Evolutionary conservation across 805 yeast species (phyloP).

Genomic region (Hanseniaspora meyeri): DNA sequence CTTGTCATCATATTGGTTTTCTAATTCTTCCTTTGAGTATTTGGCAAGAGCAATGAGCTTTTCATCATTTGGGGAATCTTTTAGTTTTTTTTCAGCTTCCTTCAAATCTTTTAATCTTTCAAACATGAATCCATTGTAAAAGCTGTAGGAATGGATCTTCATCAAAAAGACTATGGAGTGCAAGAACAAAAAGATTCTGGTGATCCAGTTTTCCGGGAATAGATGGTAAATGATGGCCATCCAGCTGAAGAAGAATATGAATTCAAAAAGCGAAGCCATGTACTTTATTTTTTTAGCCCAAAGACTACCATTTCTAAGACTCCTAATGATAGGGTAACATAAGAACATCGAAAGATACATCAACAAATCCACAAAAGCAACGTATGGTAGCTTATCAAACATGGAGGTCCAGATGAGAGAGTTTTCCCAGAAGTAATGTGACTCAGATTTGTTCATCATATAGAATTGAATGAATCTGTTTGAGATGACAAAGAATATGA

Average conservation of each 20-base stretch:
- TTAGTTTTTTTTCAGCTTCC: constrained; percentile 19
- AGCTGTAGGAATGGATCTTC: constrained; percentile 92
- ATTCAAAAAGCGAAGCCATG: constrained; percentile 47
- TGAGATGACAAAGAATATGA: constrained; percentile 42
- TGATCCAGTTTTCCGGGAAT: constrained; percentile 69
- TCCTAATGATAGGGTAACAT: constrained; percentile 44
- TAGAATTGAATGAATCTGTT: constrained; percentile 45
- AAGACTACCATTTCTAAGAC: constrained; percentile 34
- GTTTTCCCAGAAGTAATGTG: constrained; percentile 21
- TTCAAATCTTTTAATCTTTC: constrained; percentile 30
- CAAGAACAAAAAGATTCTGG: constrained; percentile 66
- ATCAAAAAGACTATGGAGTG: constrained; percentile 79
- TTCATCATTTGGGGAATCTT: constrained; percentile 25
- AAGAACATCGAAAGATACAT: constrained; percentile 64
- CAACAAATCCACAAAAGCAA: constrained; percentile 59
- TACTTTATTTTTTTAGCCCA: constrained; percentile 63
- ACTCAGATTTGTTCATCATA: constrained; percentile 31
- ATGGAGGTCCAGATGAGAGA: constrained; percentile 49
- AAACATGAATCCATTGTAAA: constrained; percentile 87
- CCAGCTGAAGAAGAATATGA: constrained; percentile 41
- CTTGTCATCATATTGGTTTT: constrained; percentile 36
- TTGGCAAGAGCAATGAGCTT: constrained; percentile 39
- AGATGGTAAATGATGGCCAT: constrained; percentile 42
- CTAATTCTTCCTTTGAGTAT: constrained; percentile 64
- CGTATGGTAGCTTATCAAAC: constrained; percentile 46